These are phyloP conservation scores for Epichloe scottii DNA, from an alignment of 2,329 filamentous ascomycete species.

Conservation along the genomic window DNA sequence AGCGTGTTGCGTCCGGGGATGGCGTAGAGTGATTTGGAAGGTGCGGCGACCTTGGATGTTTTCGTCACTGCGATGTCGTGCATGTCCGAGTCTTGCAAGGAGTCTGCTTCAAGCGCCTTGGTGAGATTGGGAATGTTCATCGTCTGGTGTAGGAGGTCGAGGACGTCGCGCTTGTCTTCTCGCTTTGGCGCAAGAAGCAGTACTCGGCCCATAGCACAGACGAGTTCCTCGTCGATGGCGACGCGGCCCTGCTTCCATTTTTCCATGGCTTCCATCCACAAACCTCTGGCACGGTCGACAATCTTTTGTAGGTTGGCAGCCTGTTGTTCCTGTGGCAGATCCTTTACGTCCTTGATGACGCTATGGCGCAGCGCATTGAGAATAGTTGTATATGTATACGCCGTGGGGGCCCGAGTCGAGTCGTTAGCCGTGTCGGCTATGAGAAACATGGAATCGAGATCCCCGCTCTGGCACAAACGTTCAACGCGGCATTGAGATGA, in stretches of 20 bases:
- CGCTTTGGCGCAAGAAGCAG: slow-evolving; percentile 50
- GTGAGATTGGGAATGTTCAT: slow-evolving; percentile 56
- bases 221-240: slow-evolving; percentile 63
- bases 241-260: slow-evolving; percentile 64
- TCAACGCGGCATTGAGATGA: slow-evolving; percentile 80
- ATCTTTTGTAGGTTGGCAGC: slow-evolving; percentile 27
- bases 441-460: slow-evolving; percentile 71
- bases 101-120: slow-evolving; percentile 16
- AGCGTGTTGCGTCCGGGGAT: slow-evolving; percentile 46
- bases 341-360: slow-evolving; percentile 13
- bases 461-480: slow-evolving; percentile 63
- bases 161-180: slow-evolving; percentile 56
- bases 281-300: slow-evolving; percentile 53
- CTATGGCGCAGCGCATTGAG: slow-evolving; percentile 56
- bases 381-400: slow-evolving; percentile 68
- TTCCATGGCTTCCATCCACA: slow-evolving; percentile 73
- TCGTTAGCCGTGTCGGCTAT: slow-evolving; percentile 62
- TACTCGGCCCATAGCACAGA: slow-evolving; percentile 68
- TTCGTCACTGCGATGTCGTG: slow-evolving; percentile 10
- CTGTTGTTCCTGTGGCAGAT: slow-evolving; percentile 18
- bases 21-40: slow-evolving; percentile 21
- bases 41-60: slow-evolving; percentile 1
- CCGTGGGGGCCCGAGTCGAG: slow-evolving; percentile 48
- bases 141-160: slow-evolving; percentile 68
- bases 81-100: slow-evolving; percentile 11